Percentiles rank a stretch among this genome's conserved stretches.
phyloP scores from a whole-genome alignment of 2,329 filamentous ascomycete species.

The Didymella arachidicola region DNA sequence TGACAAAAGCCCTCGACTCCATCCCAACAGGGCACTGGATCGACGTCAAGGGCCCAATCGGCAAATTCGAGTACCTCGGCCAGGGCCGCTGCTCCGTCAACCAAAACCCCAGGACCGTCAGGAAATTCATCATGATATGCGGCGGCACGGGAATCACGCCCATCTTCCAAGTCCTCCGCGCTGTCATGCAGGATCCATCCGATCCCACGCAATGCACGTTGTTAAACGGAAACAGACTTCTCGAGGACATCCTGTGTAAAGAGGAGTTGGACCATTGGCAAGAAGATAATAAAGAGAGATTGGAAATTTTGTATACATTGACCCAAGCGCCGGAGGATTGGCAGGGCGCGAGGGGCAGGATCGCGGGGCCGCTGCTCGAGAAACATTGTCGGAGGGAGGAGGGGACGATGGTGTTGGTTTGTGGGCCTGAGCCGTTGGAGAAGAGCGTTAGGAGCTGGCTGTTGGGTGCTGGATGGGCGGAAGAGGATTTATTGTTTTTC shows the following conservation, averaged over 20 bases:
- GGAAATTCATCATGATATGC: constrained; percentile 83
- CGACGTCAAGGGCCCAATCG: constrained; percentile 80
- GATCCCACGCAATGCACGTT: constrained; percentile 75
- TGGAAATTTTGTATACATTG: constrained; percentile 73
- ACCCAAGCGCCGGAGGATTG: constrained; percentile 70
- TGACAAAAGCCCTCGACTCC: constrained; percentile 80
- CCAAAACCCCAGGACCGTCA: constrained; percentile 64
- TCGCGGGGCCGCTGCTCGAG: constrained; percentile 69
- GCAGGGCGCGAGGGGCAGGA: constrained; percentile 72
- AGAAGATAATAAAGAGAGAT: constrained; percentile 62
- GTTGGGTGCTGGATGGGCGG: constrained; percentile 71
- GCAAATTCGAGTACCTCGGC: constrained; percentile 82
- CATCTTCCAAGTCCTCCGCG: constrained; percentile 81
- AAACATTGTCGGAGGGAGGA: constrained; percentile 61
- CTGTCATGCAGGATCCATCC: constrained; percentile 69
- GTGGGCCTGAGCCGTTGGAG: constrained; percentile 80
- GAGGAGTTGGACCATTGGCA: constrained; percentile 73
- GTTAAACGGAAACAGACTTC: constrained; percentile 77
- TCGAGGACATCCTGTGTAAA: constrained; percentile 84
- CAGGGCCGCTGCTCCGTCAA: constrained; percentile 69
- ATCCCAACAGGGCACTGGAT: constrained; percentile 75
- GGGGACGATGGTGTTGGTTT: constrained; percentile 72
- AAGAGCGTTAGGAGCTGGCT: constrained; percentile 67
- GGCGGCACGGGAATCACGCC: constrained; percentile 93
- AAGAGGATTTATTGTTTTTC: constrained; percentile 79